Evolutionary conservation across 2,329 filamentous ascomycete species (phyloP).

Genomic region (Fusarium sp.): DNA sequence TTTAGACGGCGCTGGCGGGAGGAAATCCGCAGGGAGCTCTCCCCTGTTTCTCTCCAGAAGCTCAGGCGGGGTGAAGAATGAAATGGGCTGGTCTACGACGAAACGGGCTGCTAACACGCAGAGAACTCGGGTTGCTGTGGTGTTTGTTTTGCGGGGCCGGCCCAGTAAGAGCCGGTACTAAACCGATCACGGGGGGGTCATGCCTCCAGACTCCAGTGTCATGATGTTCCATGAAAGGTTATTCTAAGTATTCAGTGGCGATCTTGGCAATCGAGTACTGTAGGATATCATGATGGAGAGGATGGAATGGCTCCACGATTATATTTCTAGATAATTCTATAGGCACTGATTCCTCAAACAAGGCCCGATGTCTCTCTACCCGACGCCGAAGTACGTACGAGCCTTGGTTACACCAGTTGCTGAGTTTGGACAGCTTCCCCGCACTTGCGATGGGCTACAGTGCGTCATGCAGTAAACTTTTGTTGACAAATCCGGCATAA

Average conservation of each 20-base stretch:
- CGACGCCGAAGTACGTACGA: neutral
- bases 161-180: neutral
- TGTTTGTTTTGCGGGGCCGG: slow-evolving; percentile 22
- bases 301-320: neutral
- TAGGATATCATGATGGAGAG: neutral
- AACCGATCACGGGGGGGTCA: slow-evolving; percentile 23
- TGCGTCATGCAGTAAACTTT: slow-evolving; percentile 12
- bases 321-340: neutral
- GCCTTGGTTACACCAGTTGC: slow-evolving; percentile 4
- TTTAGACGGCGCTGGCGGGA: neutral
- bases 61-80: neutral
- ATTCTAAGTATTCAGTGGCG: slow-evolving; percentile 15
- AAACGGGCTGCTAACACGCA: slow-evolving; percentile 22
- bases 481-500: slow-evolving; percentile 27
- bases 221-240: neutral
- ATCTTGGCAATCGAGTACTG: neutral
- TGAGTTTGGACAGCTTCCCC: slow-evolving; percentile 29
- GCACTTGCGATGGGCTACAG: slow-evolving; percentile 29
- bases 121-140: slow-evolving; percentile 13
- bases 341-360: neutral
- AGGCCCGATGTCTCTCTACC: neutral
- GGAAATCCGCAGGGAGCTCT: slow-evolving; percentile 3
- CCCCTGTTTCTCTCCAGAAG: neutral
- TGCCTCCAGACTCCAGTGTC: neutral
- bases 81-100: slow-evolving; percentile 7